Base-by-base conservation (phyloP, 2,329 filamentous ascomycete genomes). In the Fusarium pininemorale region DNA sequence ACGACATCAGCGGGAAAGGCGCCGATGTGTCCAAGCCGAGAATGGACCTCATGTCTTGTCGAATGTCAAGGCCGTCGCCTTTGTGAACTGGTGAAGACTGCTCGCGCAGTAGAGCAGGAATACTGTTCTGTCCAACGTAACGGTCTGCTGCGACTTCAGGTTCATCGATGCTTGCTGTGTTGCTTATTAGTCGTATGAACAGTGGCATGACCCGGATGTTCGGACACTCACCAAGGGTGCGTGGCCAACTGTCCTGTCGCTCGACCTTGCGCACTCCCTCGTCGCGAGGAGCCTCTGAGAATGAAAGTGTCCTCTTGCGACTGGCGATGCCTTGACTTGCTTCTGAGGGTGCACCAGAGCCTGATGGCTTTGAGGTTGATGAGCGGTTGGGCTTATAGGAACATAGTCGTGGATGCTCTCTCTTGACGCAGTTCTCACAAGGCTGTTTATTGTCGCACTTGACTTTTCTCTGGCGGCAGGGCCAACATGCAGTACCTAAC, bases 361-460 rank as follows among this genome's bases (percentile, higher is more conserved):
- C 65, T 18, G 80, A 74, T 78, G 80, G 81, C 79, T 80, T 85
- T 76, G 75, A 81, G 72, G 80, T 80, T 63, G 75, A 83, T 77
- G 79, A 83, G 80, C 81, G 81, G 79, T 91, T 92, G 20, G 90
- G 90, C 78, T 91, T 91, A 82, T 92, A 92, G 35, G 89, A 91
- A 79, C 90, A 92, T 57, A 92, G 83, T 80, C 89, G 86, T 6
- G 90, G 86, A 75, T 92, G 90, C 67, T 92, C 90, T 62, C 90
- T 84, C 83, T 91, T 91, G 77, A 91, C 87, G 77, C 90, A 92
- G 79, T 92, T 92, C 78, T 92, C 90, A 80, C 90, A 92, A 2
- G 90, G 90, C 77, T 90, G 87, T 80, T 91, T 90, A 80, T 91
- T 92, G 82, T 92, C 90, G 80, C 90, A 92, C 82, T 92, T 92